Evolutionary conservation across 75 land plant species (phyloP).

Genomic region (Selaginella moellendorffii): DNA sequence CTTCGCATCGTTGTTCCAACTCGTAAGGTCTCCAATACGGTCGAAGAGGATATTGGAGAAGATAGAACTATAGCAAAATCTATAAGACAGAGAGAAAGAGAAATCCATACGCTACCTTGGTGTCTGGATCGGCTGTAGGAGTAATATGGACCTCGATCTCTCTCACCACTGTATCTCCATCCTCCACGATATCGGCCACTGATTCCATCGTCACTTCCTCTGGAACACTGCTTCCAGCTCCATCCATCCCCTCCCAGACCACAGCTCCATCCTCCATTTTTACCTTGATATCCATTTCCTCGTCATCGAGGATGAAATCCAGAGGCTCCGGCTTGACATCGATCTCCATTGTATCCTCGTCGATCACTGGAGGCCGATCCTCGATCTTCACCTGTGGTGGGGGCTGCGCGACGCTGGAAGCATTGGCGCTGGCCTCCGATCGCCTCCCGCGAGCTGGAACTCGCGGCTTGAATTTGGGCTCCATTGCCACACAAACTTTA

Average conservation of each 20-base stretch:
- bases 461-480: neutral
- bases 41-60: constrained; percentile 57
- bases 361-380: neutral
- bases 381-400: no score
- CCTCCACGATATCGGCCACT: neutral
- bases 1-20: constrained; percentile 50
- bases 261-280: neutral
- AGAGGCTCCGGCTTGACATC: neutral
- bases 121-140: constrained; percentile 34
- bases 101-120: constrained; percentile 27
- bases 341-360: neutral
- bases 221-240: no score
- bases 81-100: neutral
- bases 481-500: neutral
- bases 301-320: neutral
- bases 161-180: constrained; percentile 39
- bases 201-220: neutral
- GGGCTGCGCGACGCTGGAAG: neutral
- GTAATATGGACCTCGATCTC: constrained; percentile 61
- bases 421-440: neutral
- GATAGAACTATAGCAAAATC: constrained; percentile 37
- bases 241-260: neutral
- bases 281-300: neutral
- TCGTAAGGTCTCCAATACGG: constrained; percentile 71
- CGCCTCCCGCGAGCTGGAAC: neutral